Evolutionary conservation across 177 flowering plant species (phyloP).

Genomic region (Vitis hybrid): DNA sequence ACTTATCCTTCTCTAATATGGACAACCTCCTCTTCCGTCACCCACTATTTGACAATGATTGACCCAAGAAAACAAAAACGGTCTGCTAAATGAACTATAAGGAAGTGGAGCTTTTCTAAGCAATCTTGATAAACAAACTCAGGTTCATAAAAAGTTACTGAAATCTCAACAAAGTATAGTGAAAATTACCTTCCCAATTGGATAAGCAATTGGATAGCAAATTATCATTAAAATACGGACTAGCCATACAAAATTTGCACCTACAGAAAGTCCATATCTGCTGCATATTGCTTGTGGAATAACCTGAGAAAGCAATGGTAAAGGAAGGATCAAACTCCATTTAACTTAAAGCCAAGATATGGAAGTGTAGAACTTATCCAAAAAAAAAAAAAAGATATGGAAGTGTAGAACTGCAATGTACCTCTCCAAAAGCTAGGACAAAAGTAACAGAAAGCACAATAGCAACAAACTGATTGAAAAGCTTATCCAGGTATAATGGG

Average conservation of each 20-base stretch:
- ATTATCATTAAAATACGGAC: conserved; percentile 84
- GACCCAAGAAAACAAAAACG: no score
- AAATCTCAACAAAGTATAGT: neutral
- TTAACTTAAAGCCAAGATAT: conserved; percentile 1
- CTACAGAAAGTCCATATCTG: conserved; percentile 97
- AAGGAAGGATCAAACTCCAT: conserved; percentile 2
- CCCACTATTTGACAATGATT: no score
- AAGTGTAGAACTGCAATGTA: conserved; percentile 16
- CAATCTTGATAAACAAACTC: no score
- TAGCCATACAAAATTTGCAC: conserved; percentile 92
- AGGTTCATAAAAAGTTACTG: neutral
- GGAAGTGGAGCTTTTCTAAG: no score
- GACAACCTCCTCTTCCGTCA: no score
- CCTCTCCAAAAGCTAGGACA: conserved; percentile 94
- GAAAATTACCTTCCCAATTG: conserved; percentile 81
- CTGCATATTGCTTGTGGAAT: conserved; percentile 96
- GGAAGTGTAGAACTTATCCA: neutral
- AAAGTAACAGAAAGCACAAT: conserved; percentile 85
- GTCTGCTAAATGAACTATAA: no score
- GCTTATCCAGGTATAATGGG: conserved; percentile 86
- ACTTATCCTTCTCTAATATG: no score
- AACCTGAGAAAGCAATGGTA: conserved; percentile 45
- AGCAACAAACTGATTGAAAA: conserved; percentile 87
- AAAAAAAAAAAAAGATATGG: neutral
- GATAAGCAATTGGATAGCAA: conserved; percentile 89